These are phyloP conservation scores for Cruciata laevipes DNA, from an alignment of 257 asterid species.

Conservation along the genomic window DNA sequence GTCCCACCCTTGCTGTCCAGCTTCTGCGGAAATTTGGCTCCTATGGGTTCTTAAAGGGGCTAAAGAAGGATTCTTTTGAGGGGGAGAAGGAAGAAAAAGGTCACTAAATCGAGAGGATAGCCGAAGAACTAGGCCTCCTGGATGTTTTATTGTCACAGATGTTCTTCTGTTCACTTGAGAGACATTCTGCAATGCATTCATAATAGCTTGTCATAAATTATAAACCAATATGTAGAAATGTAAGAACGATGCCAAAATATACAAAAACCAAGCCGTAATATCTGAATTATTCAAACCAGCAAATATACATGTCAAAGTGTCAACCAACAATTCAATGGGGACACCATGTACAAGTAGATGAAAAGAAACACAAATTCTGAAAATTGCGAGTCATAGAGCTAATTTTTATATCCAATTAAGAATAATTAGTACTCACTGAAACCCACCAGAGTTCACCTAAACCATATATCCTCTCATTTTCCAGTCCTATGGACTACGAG, in stretches of 20 bases:
- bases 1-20: slow-evolving; percentile 80
- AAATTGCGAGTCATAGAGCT: background rate
- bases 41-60: slow-evolving; percentile 32
- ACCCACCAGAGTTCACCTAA: background rate
- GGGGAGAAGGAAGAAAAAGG: slow-evolving; percentile 22
- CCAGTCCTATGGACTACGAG: no score
- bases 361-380: background rate
- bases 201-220: background rate
- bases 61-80: slow-evolving; percentile 27
- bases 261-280: background rate
- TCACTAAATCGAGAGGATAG: slow-evolving; percentile 34
- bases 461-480: background rate
- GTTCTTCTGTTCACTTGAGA: slow-evolving; percentile 28
- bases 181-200: slow-evolving; percentile 36
- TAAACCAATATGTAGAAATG: background rate
- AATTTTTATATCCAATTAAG: background rate
- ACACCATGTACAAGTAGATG: background rate
- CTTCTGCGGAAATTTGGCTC: slow-evolving; percentile 44
- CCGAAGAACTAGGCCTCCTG: slow-evolving; percentile 25
- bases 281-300: background rate
- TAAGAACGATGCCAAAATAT: background rate
- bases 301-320: background rate
- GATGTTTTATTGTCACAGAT: slow-evolving; percentile 22
- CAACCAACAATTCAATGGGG: background rate
- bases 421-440: background rate